Conservation (phyloP, 306 rosid species). For the Cucurbita argyrosperma region DNA sequence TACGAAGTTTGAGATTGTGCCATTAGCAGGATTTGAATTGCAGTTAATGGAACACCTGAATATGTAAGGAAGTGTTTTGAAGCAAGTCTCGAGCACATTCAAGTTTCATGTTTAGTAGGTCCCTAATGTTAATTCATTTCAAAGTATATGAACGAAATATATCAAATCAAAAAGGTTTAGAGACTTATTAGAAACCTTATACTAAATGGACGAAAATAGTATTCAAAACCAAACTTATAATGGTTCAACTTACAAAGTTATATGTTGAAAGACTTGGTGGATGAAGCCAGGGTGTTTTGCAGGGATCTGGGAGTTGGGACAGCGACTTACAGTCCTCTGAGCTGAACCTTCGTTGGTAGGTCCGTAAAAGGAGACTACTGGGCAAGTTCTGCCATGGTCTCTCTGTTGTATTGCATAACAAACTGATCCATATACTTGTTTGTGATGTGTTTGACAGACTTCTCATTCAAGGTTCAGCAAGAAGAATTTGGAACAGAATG, state of each 20-base stretch:
- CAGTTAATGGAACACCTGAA: slow-evolving; percentile 53
- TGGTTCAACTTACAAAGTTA: not conserved
- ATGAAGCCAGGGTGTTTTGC: not conserved
- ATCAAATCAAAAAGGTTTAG: not conserved
- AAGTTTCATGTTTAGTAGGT: slow-evolving; percentile 3
- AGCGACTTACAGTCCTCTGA: slow-evolving; percentile 71
- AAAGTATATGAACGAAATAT: not conserved
- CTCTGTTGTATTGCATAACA: not conserved
- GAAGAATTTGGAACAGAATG: slow-evolving; percentile 33
- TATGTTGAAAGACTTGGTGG: not conserved
- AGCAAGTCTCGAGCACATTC: slow-evolving; percentile 62
- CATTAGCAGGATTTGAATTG: slow-evolving; percentile 1
- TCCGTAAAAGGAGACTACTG: not conserved
- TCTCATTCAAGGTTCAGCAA: slow-evolving; percentile 38
- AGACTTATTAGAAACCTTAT: not conserved
- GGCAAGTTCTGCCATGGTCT: not conserved
- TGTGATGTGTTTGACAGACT: slow-evolving; percentile 12
- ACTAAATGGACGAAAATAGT: not conserved
- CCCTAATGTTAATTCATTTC: not conserved
- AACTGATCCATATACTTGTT: not conserved
- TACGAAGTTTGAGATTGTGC: slow-evolving; percentile 49
- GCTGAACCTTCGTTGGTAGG: slow-evolving; percentile 53
- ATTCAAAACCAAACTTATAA: not conserved
- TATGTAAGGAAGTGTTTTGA: slow-evolving; percentile 62
- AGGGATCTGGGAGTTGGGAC: slow-evolving; percentile 76